phyloP scores from a whole-genome alignment of 164 flowering plant species.

The Cinnamomum micranthum region DNA sequence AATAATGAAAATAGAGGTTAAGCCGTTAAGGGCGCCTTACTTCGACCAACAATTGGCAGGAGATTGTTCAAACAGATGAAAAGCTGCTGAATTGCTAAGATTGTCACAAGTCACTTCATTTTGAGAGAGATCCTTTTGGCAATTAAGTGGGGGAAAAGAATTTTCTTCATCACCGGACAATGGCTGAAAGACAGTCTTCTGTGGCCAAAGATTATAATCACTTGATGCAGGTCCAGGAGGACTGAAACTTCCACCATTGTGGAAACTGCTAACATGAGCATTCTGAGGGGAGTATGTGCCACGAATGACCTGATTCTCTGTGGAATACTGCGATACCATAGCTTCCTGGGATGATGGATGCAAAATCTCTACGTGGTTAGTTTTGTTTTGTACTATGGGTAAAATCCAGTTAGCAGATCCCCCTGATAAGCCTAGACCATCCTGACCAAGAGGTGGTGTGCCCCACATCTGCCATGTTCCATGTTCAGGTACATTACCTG shows the following conservation, averaged over 20 bases:
- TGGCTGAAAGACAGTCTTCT: slow-evolving; percentile 42
- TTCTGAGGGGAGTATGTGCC: slow-evolving; percentile 41
- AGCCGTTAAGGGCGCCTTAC: slow-evolving; percentile 51
- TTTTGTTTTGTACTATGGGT: slow-evolving; percentile 44
- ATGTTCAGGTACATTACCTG: slow-evolving; percentile 20
- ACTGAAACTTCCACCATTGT: slow-evolving; percentile 39
- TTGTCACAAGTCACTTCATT: slow-evolving; percentile 47
- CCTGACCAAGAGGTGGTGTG: slow-evolving; percentile 73
- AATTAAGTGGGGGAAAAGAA: slow-evolving; percentile 28
- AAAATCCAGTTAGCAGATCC: slow-evolving; percentile 60
- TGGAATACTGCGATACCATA: slow-evolving; percentile 49
- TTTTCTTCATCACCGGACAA: slow-evolving; percentile 34
- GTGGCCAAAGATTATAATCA: slow-evolving; percentile 58
- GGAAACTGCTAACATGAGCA: slow-evolving; percentile 37
- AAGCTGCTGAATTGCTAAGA: slow-evolving; percentile 27
- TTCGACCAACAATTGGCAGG: slow-evolving; percentile 58
- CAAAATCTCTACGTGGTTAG: slow-evolving; percentile 41
- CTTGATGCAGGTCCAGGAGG: slow-evolving; percentile 26
- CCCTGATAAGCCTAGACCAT: slow-evolving; percentile 61
- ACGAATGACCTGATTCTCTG: slow-evolving; percentile 42
- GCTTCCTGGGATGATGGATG: slow-evolving; percentile 40
- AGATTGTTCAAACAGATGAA: slow-evolving; percentile 43
- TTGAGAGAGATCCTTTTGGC: slow-evolving; percentile 32
- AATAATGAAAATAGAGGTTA: neutral
- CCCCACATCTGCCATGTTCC: slow-evolving; percentile 93